Evolutionary conservation across 306 rosid genomes (phyloP).

Genomic region (Trifolium pratense): DNA sequence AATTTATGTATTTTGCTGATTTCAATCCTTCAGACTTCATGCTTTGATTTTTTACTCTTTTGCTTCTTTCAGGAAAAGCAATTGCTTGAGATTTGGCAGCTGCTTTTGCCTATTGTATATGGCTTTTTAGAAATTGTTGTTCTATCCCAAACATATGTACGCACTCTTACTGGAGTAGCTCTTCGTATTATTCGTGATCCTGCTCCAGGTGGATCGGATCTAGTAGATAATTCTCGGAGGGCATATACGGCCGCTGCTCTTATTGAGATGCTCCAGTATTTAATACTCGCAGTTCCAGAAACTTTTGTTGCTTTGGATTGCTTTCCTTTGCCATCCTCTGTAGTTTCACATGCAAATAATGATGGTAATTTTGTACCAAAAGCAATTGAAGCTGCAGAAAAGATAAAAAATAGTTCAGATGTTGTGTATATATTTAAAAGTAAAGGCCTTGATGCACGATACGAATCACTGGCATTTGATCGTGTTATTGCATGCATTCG

Average conservation of each 20-base stretch:
- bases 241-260: constrained; percentile 76
- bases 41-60: constrained; percentile 41
- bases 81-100: constrained; percentile 80
- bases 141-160: constrained; percentile 89
- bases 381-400: constrained; percentile 65
- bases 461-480: constrained; percentile 72
- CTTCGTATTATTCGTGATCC: constrained; percentile 77
- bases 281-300: constrained; percentile 80
- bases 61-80: constrained; percentile 73
- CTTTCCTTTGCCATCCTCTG: constrained; percentile 87
- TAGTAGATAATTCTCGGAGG: constrained; percentile 85
- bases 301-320: constrained; percentile 94
- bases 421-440: constrained; percentile 53
- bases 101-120: constrained; percentile 85
- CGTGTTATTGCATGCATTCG: constrained; percentile 70
- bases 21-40: constrained; percentile 35
- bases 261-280: constrained; percentile 92
- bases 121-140: constrained; percentile 82
- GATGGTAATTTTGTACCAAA: constrained; percentile 71
- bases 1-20: neutral
- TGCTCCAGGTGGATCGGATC: constrained; percentile 91
- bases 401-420: constrained; percentile 63
- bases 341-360: constrained; percentile 65
- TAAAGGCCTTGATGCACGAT: constrained; percentile 72
- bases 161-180: constrained; percentile 73